Evolutionary conservation across 179 eudicot genomes (phyloP).

Genomic region (Heliamphora pulchella): DNA sequence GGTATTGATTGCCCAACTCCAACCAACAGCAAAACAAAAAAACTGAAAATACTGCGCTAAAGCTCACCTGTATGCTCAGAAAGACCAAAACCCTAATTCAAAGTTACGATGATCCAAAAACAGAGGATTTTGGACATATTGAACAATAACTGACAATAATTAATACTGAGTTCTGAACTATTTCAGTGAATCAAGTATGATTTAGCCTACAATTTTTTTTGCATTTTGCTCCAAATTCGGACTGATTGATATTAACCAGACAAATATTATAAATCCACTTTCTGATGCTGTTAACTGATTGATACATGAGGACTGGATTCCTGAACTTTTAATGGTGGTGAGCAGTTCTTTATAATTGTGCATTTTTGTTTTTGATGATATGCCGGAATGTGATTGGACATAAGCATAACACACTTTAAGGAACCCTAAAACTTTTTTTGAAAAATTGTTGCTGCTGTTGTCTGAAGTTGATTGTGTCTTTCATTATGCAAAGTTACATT

Average conservation of each 20-base stretch:
- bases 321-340: neutral
- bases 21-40: neutral
- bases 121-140: constrained; percentile 21
- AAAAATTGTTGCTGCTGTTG: neutral
- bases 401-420: neutral
- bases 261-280: neutral
- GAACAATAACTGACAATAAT: constrained; percentile 6
- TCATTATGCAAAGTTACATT: neutral
- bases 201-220: neutral
- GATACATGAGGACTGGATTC: neutral
- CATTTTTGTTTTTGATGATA: neutral
- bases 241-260: neutral
- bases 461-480: neutral
- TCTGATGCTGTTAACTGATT: neutral
- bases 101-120: constrained; percentile 1
- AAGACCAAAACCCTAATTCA: constrained; percentile 1
- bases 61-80: neutral
- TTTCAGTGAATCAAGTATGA: neutral
- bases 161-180: constrained; percentile 1
- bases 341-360: neutral
- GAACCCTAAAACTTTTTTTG: neutral
- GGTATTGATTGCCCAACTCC: constrained; percentile 46
- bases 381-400: neutral
- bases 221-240: neutral
- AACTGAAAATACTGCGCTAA: neutral